phyloP scores from a whole-genome alignment of 2,329 filamentous ascomycete genomes.

The Exophiala sp. region DNA sequence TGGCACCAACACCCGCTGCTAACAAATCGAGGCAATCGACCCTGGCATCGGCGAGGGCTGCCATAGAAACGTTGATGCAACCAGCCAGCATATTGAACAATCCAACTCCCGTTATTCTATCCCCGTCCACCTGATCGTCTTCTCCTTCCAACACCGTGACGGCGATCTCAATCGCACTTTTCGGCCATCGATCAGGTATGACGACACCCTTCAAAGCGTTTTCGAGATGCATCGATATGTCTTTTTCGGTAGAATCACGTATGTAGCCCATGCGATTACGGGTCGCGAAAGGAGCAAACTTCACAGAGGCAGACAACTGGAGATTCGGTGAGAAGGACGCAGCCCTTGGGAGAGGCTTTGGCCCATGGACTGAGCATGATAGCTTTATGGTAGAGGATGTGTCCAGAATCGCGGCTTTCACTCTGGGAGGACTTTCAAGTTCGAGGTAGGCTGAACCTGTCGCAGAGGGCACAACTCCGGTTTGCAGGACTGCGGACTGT shows the following conservation, averaged over 20 bases:
- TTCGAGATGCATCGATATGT: conserved; percentile 85
- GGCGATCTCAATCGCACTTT: conserved; percentile 92
- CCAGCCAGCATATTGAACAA: conserved; percentile 87
- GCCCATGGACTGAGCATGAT: conserved; percentile 87
- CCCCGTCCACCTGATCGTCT: conserved; percentile 52
- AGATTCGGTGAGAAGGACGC: conserved; percentile 89
- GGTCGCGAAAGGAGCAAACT: conserved; percentile 92
- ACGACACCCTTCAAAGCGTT: conserved; percentile 83
- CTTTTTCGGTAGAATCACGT: conserved; percentile 76
- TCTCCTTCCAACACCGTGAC: conserved; percentile 91
- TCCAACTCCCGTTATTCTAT: conserved; percentile 64
- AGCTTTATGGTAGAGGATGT: conserved; percentile 72
- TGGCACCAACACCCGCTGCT: conserved; percentile 78
- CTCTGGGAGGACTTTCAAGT: conserved; percentile 45
- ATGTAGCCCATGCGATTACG: conserved; percentile 76
- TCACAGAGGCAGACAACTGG: conserved; percentile 86
- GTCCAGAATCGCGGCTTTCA: conserved; percentile 41
- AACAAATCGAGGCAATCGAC: conserved; percentile 94
- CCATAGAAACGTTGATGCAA: conserved; percentile 88
- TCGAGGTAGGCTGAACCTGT: conserved; percentile 74
- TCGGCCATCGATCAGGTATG: conserved; percentile 95
- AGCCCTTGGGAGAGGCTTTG: conserved; percentile 80
- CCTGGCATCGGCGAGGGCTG: conserved; percentile 85
- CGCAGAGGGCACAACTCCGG: conserved; percentile 84
- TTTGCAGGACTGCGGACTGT: conserved; percentile 65